Evolutionary conservation across 176 grass and related monocot species (phyloP), one percentile per base, ranked within the genome.

Genomic region (barley (Hordeum vulgare)): DNA sequence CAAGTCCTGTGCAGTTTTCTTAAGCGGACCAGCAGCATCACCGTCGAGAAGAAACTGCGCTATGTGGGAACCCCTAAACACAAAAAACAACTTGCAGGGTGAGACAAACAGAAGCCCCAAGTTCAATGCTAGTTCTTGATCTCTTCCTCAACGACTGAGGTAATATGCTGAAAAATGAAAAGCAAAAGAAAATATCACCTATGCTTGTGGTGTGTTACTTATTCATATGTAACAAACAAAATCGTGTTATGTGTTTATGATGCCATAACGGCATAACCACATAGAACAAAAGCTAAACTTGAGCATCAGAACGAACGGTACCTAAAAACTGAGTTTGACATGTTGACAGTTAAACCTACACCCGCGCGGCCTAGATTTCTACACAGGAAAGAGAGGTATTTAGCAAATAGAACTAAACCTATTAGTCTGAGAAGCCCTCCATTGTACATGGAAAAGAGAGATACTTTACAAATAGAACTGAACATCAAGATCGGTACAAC

Each of bases 31-130:
- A 75, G 20, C 64, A 18, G 60, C 49, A 77, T 92, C 81, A 71
- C 88, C 88, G 77, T 91, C 88, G 54, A 85, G 81, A 85, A 97
- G 90, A 89, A 94, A 97, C 41, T 94, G 80, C 0, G 92, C 88
- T 58, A 93, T 81, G 41, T 20, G 1, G 75, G 92, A 92, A 75
- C 74, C 92, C 90, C 88, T 94, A 62, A 57, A 79, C 27, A 58
- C 78, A 63, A 23, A 80, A 40, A 33, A 44, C 80, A 84, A 5
- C 17, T n/a, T 78, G 35, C 74, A 82, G 0, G 81, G 3, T 66
- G 25, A 85, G 31, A 69, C 57, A 74, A 23, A 21, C 26, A 20
- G n/a, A 78, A 77, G 80, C 20, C 12, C 18, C 11, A 17, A 34
- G 0, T 34, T 6, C 20, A 74, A 83, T 61, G 54, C 18, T 45